A percentile compares a stretch with the other conserved stretches of the same genome.
Conservation (phyloP, 495 filamentous ascomycete genomes). For the Venustampulla echinocandica region DNA sequence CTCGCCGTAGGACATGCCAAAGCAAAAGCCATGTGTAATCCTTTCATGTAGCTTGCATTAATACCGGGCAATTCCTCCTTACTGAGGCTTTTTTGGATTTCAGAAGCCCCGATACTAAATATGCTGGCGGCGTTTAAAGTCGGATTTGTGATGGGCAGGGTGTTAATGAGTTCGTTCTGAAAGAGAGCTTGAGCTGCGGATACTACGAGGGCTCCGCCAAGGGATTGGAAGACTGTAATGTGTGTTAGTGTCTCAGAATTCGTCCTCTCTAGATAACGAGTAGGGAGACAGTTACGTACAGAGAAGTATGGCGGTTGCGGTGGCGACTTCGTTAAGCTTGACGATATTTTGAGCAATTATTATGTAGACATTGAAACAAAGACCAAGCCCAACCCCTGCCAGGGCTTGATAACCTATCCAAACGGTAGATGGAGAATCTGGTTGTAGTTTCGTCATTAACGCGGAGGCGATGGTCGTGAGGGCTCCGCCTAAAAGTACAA, state of each 20-base stretch:
- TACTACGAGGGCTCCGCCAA: constrained; percentile 56
- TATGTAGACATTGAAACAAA: neutral
- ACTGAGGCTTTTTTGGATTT: constrained; percentile 22
- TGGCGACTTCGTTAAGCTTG: constrained; percentile 1
- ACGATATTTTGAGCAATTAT: constrained; percentile 3
- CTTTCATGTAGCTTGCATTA: constrained; percentile 6
- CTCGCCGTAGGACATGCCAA: constrained; percentile 4
- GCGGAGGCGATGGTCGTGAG: constrained; percentile 41
- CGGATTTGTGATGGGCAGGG: constrained; percentile 23
- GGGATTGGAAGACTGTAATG: constrained; percentile 13
- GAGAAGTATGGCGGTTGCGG: constrained; percentile 7
- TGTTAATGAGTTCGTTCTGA: constrained; percentile 40
- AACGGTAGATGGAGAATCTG: neutral
- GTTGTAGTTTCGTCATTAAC: constrained; percentile 2
- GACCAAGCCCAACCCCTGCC: neutral
- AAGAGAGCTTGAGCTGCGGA: constrained; percentile 53
- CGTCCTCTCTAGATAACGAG: no score
- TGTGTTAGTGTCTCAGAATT: no score
- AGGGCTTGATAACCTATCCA: constrained; percentile 30
- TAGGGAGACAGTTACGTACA: constrained; percentile 20
- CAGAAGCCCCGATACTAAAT: constrained; percentile 34
- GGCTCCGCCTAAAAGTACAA: constrained; percentile 22
- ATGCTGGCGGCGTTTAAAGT: constrained; percentile 24
- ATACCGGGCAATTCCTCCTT: constrained; percentile 1
- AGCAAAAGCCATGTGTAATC: constrained; percentile 6